phyloP scores from a whole-genome alignment of 768 basidiomycete genomes.

The Coprinopsis strossmayeri region DNA sequence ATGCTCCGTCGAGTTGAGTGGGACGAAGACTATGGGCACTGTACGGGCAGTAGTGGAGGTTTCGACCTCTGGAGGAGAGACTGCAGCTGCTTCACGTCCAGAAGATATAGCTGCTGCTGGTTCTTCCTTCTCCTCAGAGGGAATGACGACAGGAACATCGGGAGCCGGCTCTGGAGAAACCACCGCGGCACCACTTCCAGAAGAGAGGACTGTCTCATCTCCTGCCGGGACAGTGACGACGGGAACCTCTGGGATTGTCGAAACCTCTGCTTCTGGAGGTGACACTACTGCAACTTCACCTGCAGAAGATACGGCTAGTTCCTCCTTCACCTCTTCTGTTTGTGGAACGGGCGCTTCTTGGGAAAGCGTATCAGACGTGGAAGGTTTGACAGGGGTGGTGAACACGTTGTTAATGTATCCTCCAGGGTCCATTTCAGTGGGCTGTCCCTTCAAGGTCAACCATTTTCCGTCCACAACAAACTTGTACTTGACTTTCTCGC shows the following conservation, averaged over 20 bases:
- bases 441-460: constrained; percentile 45
- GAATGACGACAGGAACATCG: too few relatives aligned
- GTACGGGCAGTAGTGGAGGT: constrained; percentile 21
- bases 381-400: constrained; percentile 42
- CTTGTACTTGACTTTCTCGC: constrained; percentile 62
- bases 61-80: neutral
- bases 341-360: constrained; percentile 4
- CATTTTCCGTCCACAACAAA: constrained; percentile 74
- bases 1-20: constrained; percentile 35
- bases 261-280: neutral
- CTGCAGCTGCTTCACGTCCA: constrained; percentile 5
- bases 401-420: constrained; percentile 73
- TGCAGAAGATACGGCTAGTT: neutral
- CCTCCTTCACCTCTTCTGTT: neutral
- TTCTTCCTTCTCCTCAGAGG: too few relatives aligned
- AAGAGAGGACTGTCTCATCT: constrained; percentile 1
- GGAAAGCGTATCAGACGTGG: neutral
- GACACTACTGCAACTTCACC: neutral
- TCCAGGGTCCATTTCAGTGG: constrained; percentile 51
- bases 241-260: constrained; percentile 2
- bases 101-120: constrained; percentile 4
- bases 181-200: constrained; percentile 6
- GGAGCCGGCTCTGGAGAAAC: too few relatives aligned
- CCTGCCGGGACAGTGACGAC: neutral
- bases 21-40: constrained; percentile 31